Percentiles rank a stretch among this genome's conserved stretches.
Conservation (phyloP, 176 grass and related monocot species). For the Eragrostis curvula region DNA sequence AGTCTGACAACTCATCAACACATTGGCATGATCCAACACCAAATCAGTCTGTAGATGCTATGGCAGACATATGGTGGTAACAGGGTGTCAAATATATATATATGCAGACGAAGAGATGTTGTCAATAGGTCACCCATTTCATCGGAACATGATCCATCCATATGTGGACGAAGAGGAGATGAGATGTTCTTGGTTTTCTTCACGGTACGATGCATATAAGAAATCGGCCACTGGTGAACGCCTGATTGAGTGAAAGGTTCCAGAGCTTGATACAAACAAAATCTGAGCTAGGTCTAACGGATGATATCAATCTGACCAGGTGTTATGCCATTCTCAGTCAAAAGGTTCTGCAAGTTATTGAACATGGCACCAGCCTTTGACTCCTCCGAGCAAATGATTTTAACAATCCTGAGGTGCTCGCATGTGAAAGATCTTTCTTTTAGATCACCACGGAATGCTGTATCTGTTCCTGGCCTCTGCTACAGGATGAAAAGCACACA, state of each 20-base stretch:
- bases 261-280: not conserved
- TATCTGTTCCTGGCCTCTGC: accelerated
- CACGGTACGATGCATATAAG: no score
- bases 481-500: not conserved
- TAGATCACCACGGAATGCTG: not conserved
- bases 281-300: not conserved
- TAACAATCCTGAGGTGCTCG: slow-evolving; percentile 21
- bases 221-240: no score
- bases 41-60: no score
- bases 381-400: slow-evolving; percentile 14
- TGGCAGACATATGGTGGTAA: no score
- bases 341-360: not conserved
- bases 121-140: no score
- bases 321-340: slow-evolving; percentile 22
- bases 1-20: no score
- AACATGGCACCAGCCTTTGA: not conserved
- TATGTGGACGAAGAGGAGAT: no score
- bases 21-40: no score
- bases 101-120: no score
- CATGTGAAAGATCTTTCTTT: slow-evolving; percentile 36
- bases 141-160: no score
- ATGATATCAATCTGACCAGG: not conserved
- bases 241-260: no score
- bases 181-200: not conserved
- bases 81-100: no score